These are phyloP conservation scores for Boletus insuetus DNA, from an alignment of 768 basidiomycete species.

Conservation along the genomic window DNA sequence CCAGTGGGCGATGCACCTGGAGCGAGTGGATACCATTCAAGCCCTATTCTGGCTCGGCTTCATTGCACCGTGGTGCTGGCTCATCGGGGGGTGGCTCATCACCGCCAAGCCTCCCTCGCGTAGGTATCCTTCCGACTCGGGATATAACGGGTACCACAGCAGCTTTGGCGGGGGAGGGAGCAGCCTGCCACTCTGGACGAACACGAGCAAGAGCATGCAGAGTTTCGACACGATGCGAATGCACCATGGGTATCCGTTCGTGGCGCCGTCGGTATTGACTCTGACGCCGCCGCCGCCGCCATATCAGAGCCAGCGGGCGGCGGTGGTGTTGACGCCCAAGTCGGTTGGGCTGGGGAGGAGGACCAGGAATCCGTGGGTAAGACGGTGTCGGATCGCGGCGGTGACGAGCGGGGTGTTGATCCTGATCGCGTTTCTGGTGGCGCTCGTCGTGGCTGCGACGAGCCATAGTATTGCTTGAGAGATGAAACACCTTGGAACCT, in stretches of 20 bases:
- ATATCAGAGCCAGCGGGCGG: slow-evolving; percentile 20
- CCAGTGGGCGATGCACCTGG: slow-evolving; percentile 10
- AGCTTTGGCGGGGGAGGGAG: slow-evolving; percentile 42
- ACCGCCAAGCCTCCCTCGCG: slow-evolving; percentile 15
- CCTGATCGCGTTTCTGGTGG: slow-evolving; percentile 46
- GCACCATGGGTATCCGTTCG: slow-evolving; percentile 55
- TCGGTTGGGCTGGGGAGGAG: slow-evolving; percentile 10
- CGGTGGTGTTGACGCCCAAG: slow-evolving; percentile 19
- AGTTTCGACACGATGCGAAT: slow-evolving; percentile 44
- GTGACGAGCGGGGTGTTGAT: slow-evolving; percentile 57
- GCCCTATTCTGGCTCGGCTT: slow-evolving; percentile 79
- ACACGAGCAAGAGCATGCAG: slow-evolving; percentile 41
- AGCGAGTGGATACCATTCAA: slow-evolving; percentile 38
- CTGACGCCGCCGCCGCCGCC: slow-evolving; percentile 28
- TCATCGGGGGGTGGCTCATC: slow-evolving; percentile 73
- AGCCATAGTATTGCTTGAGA: too few species aligned
- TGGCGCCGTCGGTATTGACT: slow-evolving; percentile 45
- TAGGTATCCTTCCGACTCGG: background rate
- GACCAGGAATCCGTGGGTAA: slow-evolving; percentile 37
- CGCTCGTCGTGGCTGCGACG: slow-evolving; percentile 38
- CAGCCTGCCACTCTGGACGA: slow-evolving; percentile 32
- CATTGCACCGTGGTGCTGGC: slow-evolving; percentile 70
- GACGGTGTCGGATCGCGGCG: slow-evolving; percentile 55
- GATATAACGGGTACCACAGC: slow-evolving; percentile 17
- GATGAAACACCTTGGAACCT: too few species aligned